These are phyloP conservation scores for Verbascum thapsus DNA, from an alignment of 257 asterid species.

Conservation along the genomic window DNA sequence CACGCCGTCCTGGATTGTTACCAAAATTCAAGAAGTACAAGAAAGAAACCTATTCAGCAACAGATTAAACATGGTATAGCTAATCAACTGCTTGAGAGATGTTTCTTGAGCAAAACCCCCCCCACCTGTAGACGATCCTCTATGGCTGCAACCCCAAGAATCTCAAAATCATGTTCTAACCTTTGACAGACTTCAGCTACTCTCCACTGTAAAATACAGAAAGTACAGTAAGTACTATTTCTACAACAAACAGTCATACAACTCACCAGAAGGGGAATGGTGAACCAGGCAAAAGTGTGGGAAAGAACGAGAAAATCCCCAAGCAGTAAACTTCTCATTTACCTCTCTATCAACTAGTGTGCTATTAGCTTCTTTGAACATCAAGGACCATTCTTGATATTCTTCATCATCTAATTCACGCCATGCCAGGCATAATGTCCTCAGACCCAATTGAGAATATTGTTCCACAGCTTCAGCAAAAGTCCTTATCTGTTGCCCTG, in stretches of 20 bases:
- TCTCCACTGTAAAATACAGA: constrained; percentile 68
- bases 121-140: constrained; percentile 97
- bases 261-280: constrained; percentile 17
- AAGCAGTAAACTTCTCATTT: constrained; percentile 8
- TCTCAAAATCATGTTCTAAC: constrained; percentile 79
- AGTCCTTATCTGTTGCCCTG: constrained; percentile 82
- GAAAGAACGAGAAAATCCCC: constrained; percentile 23
- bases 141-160: constrained; percentile 98
- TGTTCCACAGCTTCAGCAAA: constrained; percentile 90
- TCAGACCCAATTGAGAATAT: constrained; percentile 92
- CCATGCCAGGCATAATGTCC: constrained; percentile 96
- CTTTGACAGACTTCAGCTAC: constrained; percentile 98
- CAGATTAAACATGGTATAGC: constrained; percentile 24
- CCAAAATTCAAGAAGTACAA: constrained; percentile 24
- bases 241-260: constrained; percentile 21
- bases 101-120: constrained; percentile 30
- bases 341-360: constrained; percentile 96
- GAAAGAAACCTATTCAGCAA: constrained; percentile 24
- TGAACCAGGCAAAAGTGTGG: constrained; percentile 21
- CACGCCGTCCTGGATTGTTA: constrained; percentile 78
- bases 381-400: constrained; percentile 85
- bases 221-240: constrained; percentile 9
- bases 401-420: constrained; percentile 82
- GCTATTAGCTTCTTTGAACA: constrained; percentile 96
- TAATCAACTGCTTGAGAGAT: constrained; percentile 26